Evolutionary conservation across 2,329 filamentous ascomycete genomes (phyloP), one percentile per base, ranked within the genome.

Genomic region (Fusarium paranaense): DNA sequence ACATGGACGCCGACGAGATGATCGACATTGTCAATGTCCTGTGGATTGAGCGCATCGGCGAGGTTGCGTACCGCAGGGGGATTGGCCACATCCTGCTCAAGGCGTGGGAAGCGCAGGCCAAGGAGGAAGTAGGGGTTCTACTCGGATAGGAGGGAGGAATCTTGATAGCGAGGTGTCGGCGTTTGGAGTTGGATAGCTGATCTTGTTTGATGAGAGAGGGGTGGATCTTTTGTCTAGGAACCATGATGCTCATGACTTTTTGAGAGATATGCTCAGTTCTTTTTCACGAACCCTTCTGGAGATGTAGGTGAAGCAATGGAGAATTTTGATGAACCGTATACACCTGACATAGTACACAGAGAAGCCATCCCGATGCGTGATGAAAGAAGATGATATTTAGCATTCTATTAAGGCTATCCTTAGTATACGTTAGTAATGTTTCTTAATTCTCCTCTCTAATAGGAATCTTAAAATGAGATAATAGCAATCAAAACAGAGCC

Each of bases 21-120:
- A 78, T 87, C 32, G 84, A 87, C 66, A 83, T 86, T 75, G 82
- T 86, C 20, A 86, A 86, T 32, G 85, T 86, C 42, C 71, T 86
- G 35, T 86, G 85, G 85, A 81, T 86, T 20, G 85, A 86, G 79
- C 78, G 84, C 27, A 85, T 86, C 22, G 83, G 84, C 11, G 84
- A 81, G 18, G 79, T 86, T 64, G 81, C 81, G 8, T 86, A 83
- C 66, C 76, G 85, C 20, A 75, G 85, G 32, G 85, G 85, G 4
- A 78, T 86, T 32, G 85, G 85, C 1, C 85, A 86, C 72, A 80
- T 86, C 6, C 62, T 86, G 56, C 78, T 81, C 65, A 81, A 80
- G 69, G 82, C 80, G 1, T 86, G 85, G 85, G 83, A 85, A 33
- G 78, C 79, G 6, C 81, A 85, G 47, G 81, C 81, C 7, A 80